Evolutionary conservation across 1,284 basidiomycete genomes (phyloP), one percentile per base, ranked within the genome.

Genomic region (Moesziomyces parantarcticus): DNA sequence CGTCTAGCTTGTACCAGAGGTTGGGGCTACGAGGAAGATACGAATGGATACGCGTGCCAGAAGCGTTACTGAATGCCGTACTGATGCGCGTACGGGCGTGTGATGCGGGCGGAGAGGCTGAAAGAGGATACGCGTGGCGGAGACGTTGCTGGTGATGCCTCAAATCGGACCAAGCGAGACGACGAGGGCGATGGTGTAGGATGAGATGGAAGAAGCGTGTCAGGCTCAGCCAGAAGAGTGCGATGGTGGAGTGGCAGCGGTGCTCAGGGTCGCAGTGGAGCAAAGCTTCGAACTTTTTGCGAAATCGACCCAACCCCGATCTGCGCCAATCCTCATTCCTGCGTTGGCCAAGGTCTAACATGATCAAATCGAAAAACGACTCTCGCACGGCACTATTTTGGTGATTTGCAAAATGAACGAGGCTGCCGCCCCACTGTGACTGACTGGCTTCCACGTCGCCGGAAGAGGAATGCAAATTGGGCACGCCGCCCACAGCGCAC

Each of bases 381-480:
- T 54, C 34, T 68, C 65, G 65, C 55, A 68, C 65, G 65, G 41
- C 29, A 62, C 34, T 10, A 13, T 1, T 11, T 22, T 16, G n/a
- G n/a, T 42, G 4, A n/a, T 18, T 26, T 47, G 20, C 36, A 42
- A 46, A 50, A 23, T 11, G 10, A 16, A 25, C 23, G 20, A 22
- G 29, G 29, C 29, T 32, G 29, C 29, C 49, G 21, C n/a, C n/a
- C n/a, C 21, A 56, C 25, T 34, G 23, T 22, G 40, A 20, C 25
- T 23, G 18, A 10, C 52, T 50, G 41, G 45, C 42, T 68, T 68
- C 65, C 65, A 68, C 65, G 65, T 68, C 65, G 65, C 65, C 59
- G 59, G 48, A 68, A 68, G 65, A 43, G 57, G 63, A 54, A 59
- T 34, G 42, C 21, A n/a, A 45, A 18, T 18, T 18, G 16, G 36